Conservation (phyloP, 179 eudicot genomes). For the Nepenthes alata region DNA sequence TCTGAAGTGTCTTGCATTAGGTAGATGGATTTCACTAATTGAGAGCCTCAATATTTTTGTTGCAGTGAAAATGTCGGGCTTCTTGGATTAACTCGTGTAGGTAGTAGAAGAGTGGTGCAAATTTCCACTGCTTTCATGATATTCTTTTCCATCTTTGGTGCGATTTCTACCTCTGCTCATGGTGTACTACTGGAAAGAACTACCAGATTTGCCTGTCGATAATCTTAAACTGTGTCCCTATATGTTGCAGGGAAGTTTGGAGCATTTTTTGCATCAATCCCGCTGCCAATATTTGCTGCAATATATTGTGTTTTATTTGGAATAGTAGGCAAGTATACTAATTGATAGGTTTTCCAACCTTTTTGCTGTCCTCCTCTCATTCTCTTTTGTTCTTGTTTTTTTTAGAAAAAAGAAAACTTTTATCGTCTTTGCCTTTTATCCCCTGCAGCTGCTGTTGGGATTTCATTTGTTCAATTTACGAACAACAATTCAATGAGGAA, state of each 20-base stretch:
- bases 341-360: neutral
- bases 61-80: slow-evolving; percentile 93
- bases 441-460: slow-evolving; percentile 67
- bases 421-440: neutral
- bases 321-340: slow-evolving; percentile 58
- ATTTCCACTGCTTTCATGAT: slow-evolving; percentile 87
- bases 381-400: neutral
- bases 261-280: slow-evolving; percentile 85
- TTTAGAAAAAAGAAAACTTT: neutral
- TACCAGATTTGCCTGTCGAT: too few species aligned
- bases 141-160: slow-evolving; percentile 90
- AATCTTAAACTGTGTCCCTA: neutral
- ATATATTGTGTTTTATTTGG: slow-evolving; percentile 73
- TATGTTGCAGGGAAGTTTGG: slow-evolving; percentile 77
- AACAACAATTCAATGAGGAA: slow-evolving; percentile 86
- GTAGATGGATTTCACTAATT: neutral
- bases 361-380: neutral
- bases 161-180: slow-evolving; percentile 4
- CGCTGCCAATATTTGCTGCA: slow-evolving; percentile 89
- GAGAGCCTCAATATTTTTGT: slow-evolving; percentile 1
- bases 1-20: neutral
- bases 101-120: slow-evolving; percentile 95
- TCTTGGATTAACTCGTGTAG: slow-evolving; percentile 82
- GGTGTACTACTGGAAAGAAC: too few species aligned
- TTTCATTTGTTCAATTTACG: slow-evolving; percentile 72